These are phyloP conservation scores for Cyclotella choctawhatcheeana DNA, from an alignment of 108 stramenopile genomes.

Conservation along the genomic window DNA sequence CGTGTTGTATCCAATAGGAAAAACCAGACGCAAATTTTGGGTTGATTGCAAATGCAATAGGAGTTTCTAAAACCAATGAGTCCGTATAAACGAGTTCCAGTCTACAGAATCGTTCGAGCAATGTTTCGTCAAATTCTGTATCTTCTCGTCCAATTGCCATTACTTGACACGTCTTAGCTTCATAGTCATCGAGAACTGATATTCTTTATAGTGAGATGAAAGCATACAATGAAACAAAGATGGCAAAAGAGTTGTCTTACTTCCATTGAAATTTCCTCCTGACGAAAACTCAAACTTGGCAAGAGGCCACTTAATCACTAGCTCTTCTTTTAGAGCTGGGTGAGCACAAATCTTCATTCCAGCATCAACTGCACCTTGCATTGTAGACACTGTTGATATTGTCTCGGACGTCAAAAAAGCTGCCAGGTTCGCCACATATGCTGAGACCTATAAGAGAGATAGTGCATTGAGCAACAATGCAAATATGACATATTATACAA, in stretches of 20 bases:
- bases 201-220: neutral
- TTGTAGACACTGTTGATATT: neutral
- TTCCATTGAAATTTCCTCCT: conserved; percentile 9
- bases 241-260: neutral
- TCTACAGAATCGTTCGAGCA: conserved; percentile 16
- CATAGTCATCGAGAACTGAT: conserved; percentile 24
- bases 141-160: conserved; percentile 29
- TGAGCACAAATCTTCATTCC: conserved; percentile 23
- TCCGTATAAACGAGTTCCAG: conserved; percentile 22
- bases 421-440: conserved; percentile 34
- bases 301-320: conserved; percentile 16
- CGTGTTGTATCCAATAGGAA: conserved; percentile 29
- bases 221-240: neutral
- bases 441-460: neutral
- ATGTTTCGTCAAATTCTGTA: neutral
- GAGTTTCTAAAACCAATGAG: conserved; percentile 18
- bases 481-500: neutral
- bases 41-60: conserved; percentile 29
- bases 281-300: conserved; percentile 17
- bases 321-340: conserved; percentile 22
- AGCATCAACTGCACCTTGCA: conserved; percentile 8
- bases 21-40: conserved; percentile 8
- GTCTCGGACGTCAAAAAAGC: conserved; percentile 18
- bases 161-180: conserved; percentile 19
- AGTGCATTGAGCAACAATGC: neutral